Percentiles rank a stretch among this genome's conserved stretches.
Evolutionary conservation across 768 basidiomycete species (phyloP).

Genomic region (Auricularia sp.): DNA sequence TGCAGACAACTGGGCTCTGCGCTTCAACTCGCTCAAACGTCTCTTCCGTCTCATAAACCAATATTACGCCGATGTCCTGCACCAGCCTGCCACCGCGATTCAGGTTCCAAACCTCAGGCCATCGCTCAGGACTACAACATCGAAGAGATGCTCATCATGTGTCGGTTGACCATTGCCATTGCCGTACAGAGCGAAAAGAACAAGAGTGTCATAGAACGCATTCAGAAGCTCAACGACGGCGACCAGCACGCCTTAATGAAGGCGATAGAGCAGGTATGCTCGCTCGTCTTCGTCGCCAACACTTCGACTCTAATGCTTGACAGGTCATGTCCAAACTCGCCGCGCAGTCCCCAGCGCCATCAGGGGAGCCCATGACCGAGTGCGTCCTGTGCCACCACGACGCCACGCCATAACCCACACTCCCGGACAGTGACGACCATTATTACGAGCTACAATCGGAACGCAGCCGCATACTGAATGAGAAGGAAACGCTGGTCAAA

Average conservation of each 20-base stretch:
- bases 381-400: slow-evolving; percentile 28
- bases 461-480: slow-evolving; percentile 60
- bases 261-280: slow-evolving; percentile 79
- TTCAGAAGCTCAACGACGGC: slow-evolving; percentile 70
- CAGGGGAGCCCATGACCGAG: slow-evolving; percentile 70
- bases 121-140: slow-evolving; percentile 70
- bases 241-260: slow-evolving; percentile 89
- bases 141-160: slow-evolving; percentile 59
- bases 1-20: slow-evolving; percentile 83
- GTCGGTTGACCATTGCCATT: slow-evolving; percentile 73
- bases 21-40: slow-evolving; percentile 74
- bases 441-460: slow-evolving; percentile 81
- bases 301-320: slow-evolving; percentile 2
- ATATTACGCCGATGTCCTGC: slow-evolving; percentile 76
- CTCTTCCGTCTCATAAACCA: slow-evolving; percentile 83
- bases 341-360: slow-evolving; percentile 36
- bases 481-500: slow-evolving; percentile 82
- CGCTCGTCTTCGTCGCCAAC: neutral
- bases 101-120: slow-evolving; percentile 85
- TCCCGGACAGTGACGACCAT: slow-evolving; percentile 61
- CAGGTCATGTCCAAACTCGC: slow-evolving; percentile 74
- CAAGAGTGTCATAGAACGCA: slow-evolving; percentile 80
- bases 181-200: slow-evolving; percentile 85
- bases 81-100: slow-evolving; percentile 64
- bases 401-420: neutral